Evolutionary conservation across 2,329 filamentous ascomycete species (phyloP).

Genomic region (Neurospora sp.): DNA sequence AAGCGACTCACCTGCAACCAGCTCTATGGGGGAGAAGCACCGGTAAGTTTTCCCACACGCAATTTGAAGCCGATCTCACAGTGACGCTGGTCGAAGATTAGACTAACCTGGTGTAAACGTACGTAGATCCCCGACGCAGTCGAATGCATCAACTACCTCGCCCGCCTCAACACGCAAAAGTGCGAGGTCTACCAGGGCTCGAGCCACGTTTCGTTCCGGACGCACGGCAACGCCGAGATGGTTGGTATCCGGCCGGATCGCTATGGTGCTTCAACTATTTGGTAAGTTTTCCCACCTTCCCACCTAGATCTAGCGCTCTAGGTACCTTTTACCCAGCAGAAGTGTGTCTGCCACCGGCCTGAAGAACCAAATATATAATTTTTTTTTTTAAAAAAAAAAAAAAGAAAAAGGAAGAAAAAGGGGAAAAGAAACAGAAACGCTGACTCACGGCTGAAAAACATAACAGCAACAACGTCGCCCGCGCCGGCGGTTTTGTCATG

Average conservation of each 20-base stretch:
- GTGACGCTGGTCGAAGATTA: too few species aligned
- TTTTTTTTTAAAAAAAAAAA: too few species aligned
- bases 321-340: too few species aligned
- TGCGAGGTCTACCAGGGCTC: neutral
- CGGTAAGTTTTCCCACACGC: neutral
- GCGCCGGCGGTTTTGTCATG: neutral
- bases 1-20: neutral
- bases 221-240: neutral
- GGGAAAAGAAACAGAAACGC: neutral
- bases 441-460: neutral
- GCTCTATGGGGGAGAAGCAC: neutral
- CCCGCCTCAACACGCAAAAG: neutral
- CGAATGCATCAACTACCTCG: neutral
- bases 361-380: too few species aligned
- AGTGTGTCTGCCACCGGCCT: too few species aligned
- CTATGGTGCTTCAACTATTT: neutral
- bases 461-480: neutral
- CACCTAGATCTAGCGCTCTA: too few species aligned
- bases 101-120: neutral
- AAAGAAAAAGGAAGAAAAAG: neutral
- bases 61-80: neutral
- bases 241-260: neutral
- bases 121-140: neutral
- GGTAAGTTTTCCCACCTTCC: neutral
- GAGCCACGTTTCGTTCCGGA: neutral